phyloP scores from a whole-genome alignment of 2,329 filamentous ascomycete species.

The Diaporthe sp. region DNA sequence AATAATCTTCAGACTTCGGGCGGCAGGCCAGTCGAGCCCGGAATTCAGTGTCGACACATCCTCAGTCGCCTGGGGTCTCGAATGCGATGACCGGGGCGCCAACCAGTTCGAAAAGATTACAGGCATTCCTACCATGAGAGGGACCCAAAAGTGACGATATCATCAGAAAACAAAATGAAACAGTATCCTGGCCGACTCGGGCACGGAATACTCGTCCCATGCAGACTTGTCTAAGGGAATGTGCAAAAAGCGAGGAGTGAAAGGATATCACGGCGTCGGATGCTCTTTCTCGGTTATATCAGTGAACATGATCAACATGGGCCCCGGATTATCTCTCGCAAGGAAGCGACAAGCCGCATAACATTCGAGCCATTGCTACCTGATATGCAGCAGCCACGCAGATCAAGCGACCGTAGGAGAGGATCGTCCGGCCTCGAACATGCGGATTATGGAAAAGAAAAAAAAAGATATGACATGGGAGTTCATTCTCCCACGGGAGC shows the following conservation, averaged over 20 bases:
- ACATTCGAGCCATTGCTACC: neutral
- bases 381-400: neutral
- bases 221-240: neutral
- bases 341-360: slow-evolving; percentile 8
- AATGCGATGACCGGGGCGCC: neutral
- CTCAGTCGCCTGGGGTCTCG: neutral
- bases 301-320: neutral
- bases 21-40: neutral
- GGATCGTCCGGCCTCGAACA: neutral
- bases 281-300: slow-evolving; percentile 1
- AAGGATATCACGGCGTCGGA: neutral
- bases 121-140: neutral
- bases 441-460: neutral
- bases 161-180: neutral
- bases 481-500: neutral
- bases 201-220: neutral
- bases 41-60: neutral
- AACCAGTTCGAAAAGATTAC: neutral
- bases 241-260: neutral
- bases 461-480: neutral
- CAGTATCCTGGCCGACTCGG: neutral
- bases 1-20: slow-evolving; percentile 50
- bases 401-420: neutral
- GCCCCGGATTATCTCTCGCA: neutral
- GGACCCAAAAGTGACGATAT: neutral